Evolutionary conservation across 768 basidiomycete species (phyloP).

Genomic region (Auricularia sp.): DNA sequence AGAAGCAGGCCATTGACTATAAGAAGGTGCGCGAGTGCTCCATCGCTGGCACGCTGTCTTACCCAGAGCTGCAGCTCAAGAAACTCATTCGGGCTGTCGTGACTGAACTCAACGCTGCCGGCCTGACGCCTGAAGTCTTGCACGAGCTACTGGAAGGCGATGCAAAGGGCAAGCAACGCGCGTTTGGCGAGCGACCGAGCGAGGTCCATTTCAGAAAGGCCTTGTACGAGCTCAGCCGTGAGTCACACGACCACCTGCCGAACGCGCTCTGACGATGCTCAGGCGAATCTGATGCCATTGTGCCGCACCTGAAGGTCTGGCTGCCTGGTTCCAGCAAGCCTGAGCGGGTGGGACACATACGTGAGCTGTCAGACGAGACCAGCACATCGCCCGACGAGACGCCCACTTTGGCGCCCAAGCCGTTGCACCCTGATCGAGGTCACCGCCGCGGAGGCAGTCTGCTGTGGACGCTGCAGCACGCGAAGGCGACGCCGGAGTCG

Average conservation of each 20-base stretch:
- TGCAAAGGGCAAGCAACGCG: conserved; percentile 18
- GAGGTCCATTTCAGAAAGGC: conserved; percentile 21
- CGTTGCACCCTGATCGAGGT: background rate
- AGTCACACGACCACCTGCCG: conserved; percentile 6
- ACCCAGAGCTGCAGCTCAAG: conserved; percentile 52
- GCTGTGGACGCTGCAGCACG: background rate
- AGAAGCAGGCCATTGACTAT: conserved; percentile 75
- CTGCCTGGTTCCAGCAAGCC: conserved; percentile 16
- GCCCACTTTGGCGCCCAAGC: background rate
- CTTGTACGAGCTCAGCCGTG: conserved; percentile 47
- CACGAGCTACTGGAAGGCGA: conserved; percentile 25
- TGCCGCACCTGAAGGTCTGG: conserved; percentile 50
- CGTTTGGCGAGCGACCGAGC: conserved; percentile 8
- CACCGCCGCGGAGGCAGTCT: background rate
- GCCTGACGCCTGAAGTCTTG: conserved; percentile 36
- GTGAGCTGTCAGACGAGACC: background rate
- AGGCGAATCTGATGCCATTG: conserved; percentile 29
- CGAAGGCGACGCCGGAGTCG: background rate
- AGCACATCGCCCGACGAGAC: background rate
- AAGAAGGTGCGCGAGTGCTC: conserved; percentile 41
- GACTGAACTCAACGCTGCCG: conserved; percentile 63
- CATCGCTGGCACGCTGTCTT: background rate
- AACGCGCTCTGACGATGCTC: conserved; percentile 7
- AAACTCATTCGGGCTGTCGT: conserved; percentile 81
- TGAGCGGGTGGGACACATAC: background rate